Conservation (phyloP, 2,329 filamentous ascomycete species). For the Botrytis fabae region DNA sequence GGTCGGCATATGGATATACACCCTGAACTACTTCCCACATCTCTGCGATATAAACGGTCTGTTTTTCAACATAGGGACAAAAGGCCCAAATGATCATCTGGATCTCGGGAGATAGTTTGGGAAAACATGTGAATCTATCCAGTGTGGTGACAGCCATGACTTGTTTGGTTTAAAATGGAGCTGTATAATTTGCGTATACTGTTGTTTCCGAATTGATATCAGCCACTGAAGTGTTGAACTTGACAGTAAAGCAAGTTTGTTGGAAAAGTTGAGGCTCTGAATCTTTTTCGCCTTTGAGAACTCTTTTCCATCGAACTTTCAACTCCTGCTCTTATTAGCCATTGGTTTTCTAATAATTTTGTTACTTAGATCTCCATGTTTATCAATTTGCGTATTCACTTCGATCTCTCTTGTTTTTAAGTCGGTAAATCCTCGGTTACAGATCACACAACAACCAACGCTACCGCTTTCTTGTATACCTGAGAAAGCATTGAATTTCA, state of each 20-base stretch:
- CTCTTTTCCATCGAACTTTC: background rate
- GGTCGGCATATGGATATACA: background rate
- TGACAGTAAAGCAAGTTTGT: background rate
- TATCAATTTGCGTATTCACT: background rate
- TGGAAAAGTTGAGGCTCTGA: background rate
- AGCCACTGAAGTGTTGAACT: background rate
- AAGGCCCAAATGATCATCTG: background rate
- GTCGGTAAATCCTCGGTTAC: background rate
- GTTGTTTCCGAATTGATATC: background rate
- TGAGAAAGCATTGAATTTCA: background rate
- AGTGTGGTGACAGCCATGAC: background rate
- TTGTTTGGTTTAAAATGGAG: no score
- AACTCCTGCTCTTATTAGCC: no score
- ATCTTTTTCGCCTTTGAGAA: background rate
- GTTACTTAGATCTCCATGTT: background rate
- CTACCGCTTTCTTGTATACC: background rate
- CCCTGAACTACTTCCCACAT: background rate
- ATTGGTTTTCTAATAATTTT: background rate
- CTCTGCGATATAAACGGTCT: background rate
- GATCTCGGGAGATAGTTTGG: background rate
- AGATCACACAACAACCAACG: background rate
- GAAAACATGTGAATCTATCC: background rate
- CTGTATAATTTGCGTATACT: background rate
- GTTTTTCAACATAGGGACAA: background rate
- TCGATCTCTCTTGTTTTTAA: background rate